Evolutionary conservation across 78 protist genomes (phyloP).

Genomic region (Polysphondylium violaceum): DNA sequence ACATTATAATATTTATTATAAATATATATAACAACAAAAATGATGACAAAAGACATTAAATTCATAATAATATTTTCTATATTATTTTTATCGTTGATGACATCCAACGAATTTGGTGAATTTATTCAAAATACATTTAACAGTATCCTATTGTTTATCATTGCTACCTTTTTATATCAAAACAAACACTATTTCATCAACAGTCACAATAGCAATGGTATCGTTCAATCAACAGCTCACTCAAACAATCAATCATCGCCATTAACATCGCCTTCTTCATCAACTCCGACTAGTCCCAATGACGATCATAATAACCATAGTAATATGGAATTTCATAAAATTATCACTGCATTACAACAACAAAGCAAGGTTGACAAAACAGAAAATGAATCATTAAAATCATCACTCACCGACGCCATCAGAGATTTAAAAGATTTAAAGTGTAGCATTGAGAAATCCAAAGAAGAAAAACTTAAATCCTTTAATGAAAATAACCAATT

Average conservation of each 20-base stretch:
- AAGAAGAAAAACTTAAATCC: constrained; percentile 12
- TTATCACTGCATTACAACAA: neutral
- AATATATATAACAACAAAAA: neutral
- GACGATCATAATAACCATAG: neutral
- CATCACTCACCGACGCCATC: no score
- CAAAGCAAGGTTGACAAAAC: no score
- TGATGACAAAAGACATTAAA: constrained; percentile 7
- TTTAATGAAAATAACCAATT: neutral
- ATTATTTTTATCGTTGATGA: constrained; percentile 49
- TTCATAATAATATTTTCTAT: constrained; percentile 6
- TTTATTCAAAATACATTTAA: constrained; percentile 30
- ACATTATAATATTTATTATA: neutral
- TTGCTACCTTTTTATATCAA: constrained; percentile 67
- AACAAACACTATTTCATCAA: constrained; percentile 12
- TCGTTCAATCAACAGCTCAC: neutral
- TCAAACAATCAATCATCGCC: neutral
- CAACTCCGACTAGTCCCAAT: neutral
- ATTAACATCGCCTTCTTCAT: neutral
- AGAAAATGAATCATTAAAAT: no score
- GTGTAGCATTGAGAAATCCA: constrained; percentile 16
- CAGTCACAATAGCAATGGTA: neutral
- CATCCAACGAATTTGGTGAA: constrained; percentile 51
- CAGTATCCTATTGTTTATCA: constrained; percentile 11
- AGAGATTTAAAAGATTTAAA: no score
- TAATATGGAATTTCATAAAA: neutral